A percentile compares a stretch with the other conserved stretches of the same genome.
Conservation (phyloP, 768 basidiomycete genomes). For the Tylopilus sp. region DNA sequence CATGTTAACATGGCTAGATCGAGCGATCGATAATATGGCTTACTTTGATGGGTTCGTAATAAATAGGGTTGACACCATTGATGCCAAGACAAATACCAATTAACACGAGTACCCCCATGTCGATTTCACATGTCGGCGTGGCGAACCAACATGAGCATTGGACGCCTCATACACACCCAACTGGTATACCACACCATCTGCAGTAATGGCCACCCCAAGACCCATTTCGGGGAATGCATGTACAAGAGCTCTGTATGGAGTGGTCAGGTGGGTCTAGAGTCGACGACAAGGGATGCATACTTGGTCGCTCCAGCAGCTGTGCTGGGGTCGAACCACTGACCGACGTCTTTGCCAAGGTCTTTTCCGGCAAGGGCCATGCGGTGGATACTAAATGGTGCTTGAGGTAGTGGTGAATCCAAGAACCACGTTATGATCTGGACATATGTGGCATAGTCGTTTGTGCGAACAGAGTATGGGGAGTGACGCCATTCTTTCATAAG, state of each 20-base stretch:
- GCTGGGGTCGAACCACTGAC: constrained; percentile 97
- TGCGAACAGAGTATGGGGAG: constrained; percentile 56
- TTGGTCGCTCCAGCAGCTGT: constrained; percentile 97
- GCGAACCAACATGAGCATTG: constrained; percentile 27
- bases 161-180: constrained; percentile 85
- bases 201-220: constrained; percentile 77
- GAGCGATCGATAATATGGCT: too few relatives aligned
- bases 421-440: constrained; percentile 95
- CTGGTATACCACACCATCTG: constrained; percentile 80
- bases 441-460: constrained; percentile 77
- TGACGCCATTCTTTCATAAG: constrained; percentile 72
- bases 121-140: constrained; percentile 28
- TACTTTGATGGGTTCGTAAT: too few relatives aligned
- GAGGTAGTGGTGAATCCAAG: constrained; percentile 79
- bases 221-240: constrained; percentile 76
- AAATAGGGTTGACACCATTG: constrained; percentile 58
- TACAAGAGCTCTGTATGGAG: constrained; percentile 60
- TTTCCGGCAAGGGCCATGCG: constrained; percentile 95
- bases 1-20: too few relatives aligned
- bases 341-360: constrained; percentile 91
- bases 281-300: constrained; percentile 37
- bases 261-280: constrained; percentile 2
- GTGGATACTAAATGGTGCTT: constrained; percentile 92
- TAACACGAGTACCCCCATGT: constrained; percentile 89
- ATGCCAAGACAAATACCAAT: constrained; percentile 85